Conservation (phyloP, 1,284 basidiomycete species). For the Dichomitus squalens region DNA sequence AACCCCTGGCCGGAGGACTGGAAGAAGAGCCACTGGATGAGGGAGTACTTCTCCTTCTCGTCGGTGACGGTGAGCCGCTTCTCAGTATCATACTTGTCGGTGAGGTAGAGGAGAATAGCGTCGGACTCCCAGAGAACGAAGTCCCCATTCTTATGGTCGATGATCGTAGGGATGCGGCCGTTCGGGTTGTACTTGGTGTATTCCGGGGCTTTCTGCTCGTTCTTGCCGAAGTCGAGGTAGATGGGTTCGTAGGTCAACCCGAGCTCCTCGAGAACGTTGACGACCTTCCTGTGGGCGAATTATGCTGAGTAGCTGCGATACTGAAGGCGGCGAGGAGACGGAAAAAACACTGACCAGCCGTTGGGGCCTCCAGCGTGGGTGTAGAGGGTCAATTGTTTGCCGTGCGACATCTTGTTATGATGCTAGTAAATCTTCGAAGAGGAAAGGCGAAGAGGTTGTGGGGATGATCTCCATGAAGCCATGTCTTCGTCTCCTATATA, state of each 20-base stretch:
- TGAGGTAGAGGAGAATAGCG: slow-evolving; percentile 30
- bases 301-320: too few relatives aligned
- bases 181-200: slow-evolving; percentile 3
- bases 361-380: background rate
- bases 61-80: slow-evolving; percentile 31
- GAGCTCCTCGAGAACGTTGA: slow-evolving; percentile 30
- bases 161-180: slow-evolving; percentile 33
- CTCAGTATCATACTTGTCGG: slow-evolving; percentile 35
- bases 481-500: too few relatives aligned
- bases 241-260: slow-evolving; percentile 28
- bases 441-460: too few relatives aligned
- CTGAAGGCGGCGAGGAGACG: too few relatives aligned
- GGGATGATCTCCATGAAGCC: too few relatives aligned
- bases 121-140: slow-evolving; percentile 35
- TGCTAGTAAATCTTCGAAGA: too few relatives aligned
- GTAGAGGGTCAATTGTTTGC: too few relatives aligned
- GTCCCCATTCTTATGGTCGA: slow-evolving; percentile 37
- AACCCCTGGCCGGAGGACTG: slow-evolving; percentile 34
- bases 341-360: too few relatives aligned
- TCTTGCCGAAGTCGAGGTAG: slow-evolving; percentile 27
- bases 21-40: slow-evolving; percentile 33
- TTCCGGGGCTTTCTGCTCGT: slow-evolving; percentile 27
- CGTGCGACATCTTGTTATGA: too few relatives aligned
- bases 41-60: slow-evolving; percentile 23
- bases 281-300: slow-evolving; percentile 21